These are phyloP conservation scores for Naganishia friedmannii DNA, from an alignment of 768 basidiomycete species.

Conservation along the genomic window DNA sequence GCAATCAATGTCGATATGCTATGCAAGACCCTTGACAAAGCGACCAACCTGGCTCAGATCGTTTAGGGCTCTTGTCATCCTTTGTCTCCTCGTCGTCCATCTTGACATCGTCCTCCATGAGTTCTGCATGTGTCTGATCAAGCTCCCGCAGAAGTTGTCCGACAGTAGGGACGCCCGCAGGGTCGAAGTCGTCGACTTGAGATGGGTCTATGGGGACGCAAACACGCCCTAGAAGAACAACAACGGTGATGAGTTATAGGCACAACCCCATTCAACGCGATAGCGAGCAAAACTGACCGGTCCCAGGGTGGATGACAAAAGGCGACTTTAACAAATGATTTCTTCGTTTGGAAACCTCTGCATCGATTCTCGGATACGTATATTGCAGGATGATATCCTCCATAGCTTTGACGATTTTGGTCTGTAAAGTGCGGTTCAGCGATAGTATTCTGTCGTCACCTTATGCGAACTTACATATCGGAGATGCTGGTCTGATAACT, in stretches of 20 bases:
- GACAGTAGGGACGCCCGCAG: constrained; percentile 79
- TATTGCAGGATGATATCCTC: constrained; percentile 90
- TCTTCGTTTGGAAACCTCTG: constrained; percentile 93
- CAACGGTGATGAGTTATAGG: not conserved
- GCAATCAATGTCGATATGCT: no score
- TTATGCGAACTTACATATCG: constrained; percentile 30
- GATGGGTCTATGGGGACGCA: constrained; percentile 87
- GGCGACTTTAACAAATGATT: constrained; percentile 98
- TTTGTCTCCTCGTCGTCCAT: constrained; percentile 23
- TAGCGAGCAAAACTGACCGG: constrained; percentile 52
- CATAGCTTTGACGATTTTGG: constrained; percentile 57
- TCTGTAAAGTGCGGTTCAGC: constrained; percentile 27
- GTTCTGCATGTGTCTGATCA: constrained; percentile 52
- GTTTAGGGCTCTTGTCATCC: constrained; percentile 15
- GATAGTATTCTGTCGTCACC: not conserved
- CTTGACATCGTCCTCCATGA: constrained; percentile 2
- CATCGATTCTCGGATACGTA: constrained; percentile 92
- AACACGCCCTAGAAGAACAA: constrained; percentile 64
- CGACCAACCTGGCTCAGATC: constrained; percentile 35
- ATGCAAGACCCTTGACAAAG: no score
- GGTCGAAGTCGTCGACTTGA: constrained; percentile 75
- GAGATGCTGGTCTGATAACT: constrained; percentile 29
- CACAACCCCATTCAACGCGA: not conserved
- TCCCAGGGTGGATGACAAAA: constrained; percentile 94
- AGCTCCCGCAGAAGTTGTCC: constrained; percentile 77